Base-by-base conservation (phyloP, 345 rosid species). In the Gossypium herbaceum region DNA sequence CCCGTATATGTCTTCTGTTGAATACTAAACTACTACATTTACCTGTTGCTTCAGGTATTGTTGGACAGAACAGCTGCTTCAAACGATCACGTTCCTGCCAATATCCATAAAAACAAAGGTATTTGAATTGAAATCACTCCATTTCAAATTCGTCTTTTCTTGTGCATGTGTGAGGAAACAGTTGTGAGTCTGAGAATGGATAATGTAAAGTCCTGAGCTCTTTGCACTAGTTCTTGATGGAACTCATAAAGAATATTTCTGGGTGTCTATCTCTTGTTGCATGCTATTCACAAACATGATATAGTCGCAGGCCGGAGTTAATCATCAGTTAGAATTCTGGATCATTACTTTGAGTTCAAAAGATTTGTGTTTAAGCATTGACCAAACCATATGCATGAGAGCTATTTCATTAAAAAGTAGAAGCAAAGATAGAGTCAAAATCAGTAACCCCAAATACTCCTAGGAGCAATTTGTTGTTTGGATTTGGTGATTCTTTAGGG, bases 81-180 rank as follows among this genome's bases (percentile, higher is more conserved):
- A 39, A 58, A 77, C 48, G 80, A 75, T 20, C 75, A 63, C 55
- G 76, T 72, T 62, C 86, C 85, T 16, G 82, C 85, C 34, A 86
- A 76, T 76, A 78, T 76, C 68, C 86, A 74, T 72, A 60, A 75
- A 70, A 82, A 68, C 75, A 88, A 83, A 85, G 92, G 92, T 90
- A 79, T 63, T 45, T 71, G 29, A 60, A 24, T 3, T 71, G 29
- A 60, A 24, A n/a, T 47, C 41, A 73, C 15, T 73, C 1, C 22
- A 61, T 5, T 27, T 13, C 9, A 16, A 0, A 6, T 11, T 11
- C 2, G 1, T 56, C 2, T 45, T 16, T 22, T 59, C 10, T 16
- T 20, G 17, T 44, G 34, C 16, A 73, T 20, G 11, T 58, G n/a
- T 24, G 34, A 43, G 75, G 29, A 24, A 45, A 24, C 25, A 20